Base-by-base conservation (phyloP, 208 protist genomes). In the Crithidia mellificae region DNA sequence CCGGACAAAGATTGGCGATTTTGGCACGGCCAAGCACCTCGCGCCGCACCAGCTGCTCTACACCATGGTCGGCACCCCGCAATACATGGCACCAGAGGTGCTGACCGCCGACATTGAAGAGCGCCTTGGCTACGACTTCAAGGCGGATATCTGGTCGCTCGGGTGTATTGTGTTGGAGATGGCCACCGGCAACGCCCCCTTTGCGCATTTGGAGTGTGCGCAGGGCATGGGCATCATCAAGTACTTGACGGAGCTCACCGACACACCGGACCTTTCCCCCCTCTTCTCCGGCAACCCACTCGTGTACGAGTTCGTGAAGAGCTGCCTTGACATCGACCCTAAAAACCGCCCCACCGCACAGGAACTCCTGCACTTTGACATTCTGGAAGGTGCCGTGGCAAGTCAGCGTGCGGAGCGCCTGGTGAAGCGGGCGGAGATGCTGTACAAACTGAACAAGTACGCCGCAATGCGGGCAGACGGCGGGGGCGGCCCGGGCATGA, bases 1-100 rank as follows among this genome's bases (percentile, higher is more conserved):
- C 24, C 73, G 84, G 14, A 85, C 88, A 4, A 98, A 98, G 77
- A 94, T 98, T 63, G 97, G 93, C 8, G 97, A 98, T 68, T 98
- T 98, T 72, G 93, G 93, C 54, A 96, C 96, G 0, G 87, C 91
- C 41, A 97, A 93, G 68, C 81, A 84, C 22, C 72, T 98, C 6
- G 55, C 52, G 4, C 72, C 86, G 22, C 78, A 81, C 2, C 83
- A 95, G 67, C 72, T 86, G 56, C 92, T 97, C 44, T 88, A 90
- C 72, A 79, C 67, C 20, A 80, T 94, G 51, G 81, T 78, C 12
- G 95, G 95, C 14, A 98, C 92, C 2, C 91, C 93, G 54, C 78
- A 90, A 68, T 97, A 93, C 78, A 98, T 98, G 91, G 92, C 95
- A 25, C 95, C 95, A 0, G 93, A 98, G 67, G 81, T 97, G 17